Evolutionary conservation across 2,329 filamentous ascomycete genomes (phyloP).

Genomic region (Neonectria hederae): DNA sequence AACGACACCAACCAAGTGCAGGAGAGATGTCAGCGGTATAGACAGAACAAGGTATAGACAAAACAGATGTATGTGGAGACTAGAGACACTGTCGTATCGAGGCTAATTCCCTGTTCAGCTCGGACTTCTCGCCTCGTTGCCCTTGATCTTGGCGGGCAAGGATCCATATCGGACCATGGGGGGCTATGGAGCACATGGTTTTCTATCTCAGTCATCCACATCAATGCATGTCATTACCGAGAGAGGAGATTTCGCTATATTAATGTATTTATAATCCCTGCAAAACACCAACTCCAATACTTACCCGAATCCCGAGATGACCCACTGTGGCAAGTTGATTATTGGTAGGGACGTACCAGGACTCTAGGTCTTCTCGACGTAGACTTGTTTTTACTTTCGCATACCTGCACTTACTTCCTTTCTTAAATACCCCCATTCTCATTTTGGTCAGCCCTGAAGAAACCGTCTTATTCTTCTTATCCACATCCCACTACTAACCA

Average conservation of each 20-base stretch:
- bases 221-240: background rate
- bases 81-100: too few relatives aligned
- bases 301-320: background rate
- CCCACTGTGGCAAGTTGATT: background rate
- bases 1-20: slow-evolving; percentile 7
- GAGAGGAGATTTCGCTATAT: too few relatives aligned
- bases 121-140: background rate
- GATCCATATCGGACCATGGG: background rate
- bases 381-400: background rate
- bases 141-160: background rate
- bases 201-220: background rate
- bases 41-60: background rate
- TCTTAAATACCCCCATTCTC: too few relatives aligned
- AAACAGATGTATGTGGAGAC: slow-evolving; percentile 4
- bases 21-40: background rate
- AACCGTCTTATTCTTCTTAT: background rate
- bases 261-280: background rate
- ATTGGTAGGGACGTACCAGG: background rate
- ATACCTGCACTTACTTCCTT: background rate
- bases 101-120: background rate
- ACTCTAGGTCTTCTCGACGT: background rate
- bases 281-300: background rate
- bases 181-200: background rate
- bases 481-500: background rate
- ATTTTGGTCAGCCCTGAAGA: too few relatives aligned